phyloP scores from a whole-genome alignment of 768 basidiomycete species.

The Xerocomellus intermedius region DNA sequence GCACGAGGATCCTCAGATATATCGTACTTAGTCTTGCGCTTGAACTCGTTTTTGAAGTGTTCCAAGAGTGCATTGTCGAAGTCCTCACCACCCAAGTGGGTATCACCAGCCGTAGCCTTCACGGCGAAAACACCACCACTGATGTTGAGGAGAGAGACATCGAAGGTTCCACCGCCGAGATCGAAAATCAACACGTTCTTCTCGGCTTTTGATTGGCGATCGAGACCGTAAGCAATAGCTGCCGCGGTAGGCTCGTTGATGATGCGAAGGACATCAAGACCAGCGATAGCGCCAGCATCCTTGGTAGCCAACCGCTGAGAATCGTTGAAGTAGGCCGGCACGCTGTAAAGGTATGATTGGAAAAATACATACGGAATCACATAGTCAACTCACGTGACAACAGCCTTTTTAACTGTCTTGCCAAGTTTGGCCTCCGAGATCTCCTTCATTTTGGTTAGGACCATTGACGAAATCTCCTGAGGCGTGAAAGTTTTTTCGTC shows the following conservation, averaged over 20 bases:
- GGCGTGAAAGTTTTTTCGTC: slow-evolving; percentile 97
- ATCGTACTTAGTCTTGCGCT: slow-evolving; percentile 94
- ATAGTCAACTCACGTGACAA: slow-evolving; percentile 76
- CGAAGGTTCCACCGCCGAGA: slow-evolving; percentile 99
- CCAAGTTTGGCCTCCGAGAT: slow-evolving; percentile 99
- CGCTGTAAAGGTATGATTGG: slow-evolving; percentile 40
- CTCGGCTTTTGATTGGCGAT: slow-evolving; percentile 91
- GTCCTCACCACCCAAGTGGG: slow-evolving; percentile 99
- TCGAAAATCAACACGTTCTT: slow-evolving; percentile 99
- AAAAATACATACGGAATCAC: slow-evolving; percentile 4
- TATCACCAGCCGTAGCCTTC: slow-evolving; percentile 99
- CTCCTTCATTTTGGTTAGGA: slow-evolving; percentile 99
- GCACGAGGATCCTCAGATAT: slow-evolving; percentile 97
- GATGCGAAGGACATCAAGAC: slow-evolving; percentile 99
- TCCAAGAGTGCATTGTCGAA: slow-evolving; percentile 98
- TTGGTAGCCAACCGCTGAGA: slow-evolving; percentile 99
- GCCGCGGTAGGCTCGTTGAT: slow-evolving; percentile 99
- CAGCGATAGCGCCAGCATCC: slow-evolving; percentile 97
- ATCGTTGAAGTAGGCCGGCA: slow-evolving; percentile 99
- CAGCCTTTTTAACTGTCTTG: slow-evolving; percentile 97
- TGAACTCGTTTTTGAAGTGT: slow-evolving; percentile 99
- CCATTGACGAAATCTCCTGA: slow-evolving; percentile 99
- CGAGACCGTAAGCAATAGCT: slow-evolving; percentile 98
- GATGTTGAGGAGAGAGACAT: slow-evolving; percentile 98
- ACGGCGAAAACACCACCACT: slow-evolving; percentile 98